Percentiles rank a stretch among this genome's conserved stretches.
Conservation (phyloP, 2,329 filamentous ascomycete genomes). For the Diplodia sapinea region DNA sequence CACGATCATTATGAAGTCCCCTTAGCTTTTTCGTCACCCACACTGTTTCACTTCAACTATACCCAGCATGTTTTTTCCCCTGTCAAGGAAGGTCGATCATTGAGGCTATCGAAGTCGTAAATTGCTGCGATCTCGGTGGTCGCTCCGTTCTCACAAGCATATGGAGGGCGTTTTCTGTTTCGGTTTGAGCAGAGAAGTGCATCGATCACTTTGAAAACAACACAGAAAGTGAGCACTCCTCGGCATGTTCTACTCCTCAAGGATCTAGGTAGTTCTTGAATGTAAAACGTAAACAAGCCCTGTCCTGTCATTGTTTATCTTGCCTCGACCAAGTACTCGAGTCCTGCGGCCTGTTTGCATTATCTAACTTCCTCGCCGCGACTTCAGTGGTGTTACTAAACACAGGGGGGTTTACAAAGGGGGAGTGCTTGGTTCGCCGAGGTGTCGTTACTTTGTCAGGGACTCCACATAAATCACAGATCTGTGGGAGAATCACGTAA, state of each 20-base stretch:
- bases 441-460: too few species aligned
- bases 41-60: conserved; percentile 30
- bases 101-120: conserved; percentile 8
- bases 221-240: background rate
- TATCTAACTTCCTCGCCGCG: too few species aligned
- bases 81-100: background rate
- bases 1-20: conserved; percentile 27
- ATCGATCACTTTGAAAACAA: background rate
- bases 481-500: too few species aligned
- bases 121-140: conserved; percentile 14
- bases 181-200: background rate
- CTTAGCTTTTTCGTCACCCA: conserved; percentile 11
- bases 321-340: background rate
- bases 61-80: conserved; percentile 29
- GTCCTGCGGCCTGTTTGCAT: background rate
- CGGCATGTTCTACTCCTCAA: conserved; percentile 1
- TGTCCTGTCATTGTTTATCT: background rate
- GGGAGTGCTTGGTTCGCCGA: too few species aligned
- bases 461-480: too few species aligned
- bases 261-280: conserved; percentile 15
- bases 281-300: conserved; percentile 6
- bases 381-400: too few species aligned
- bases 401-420: too few species aligned
- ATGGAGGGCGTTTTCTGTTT: conserved; percentile 10
- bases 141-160: conserved; percentile 7